Percentiles rank a stretch among this genome's conserved stretches.
Evolutionary conservation across 371 early-diverging fungal genomes (phyloP).

Genomic region (Caulochytrium protostelioides): DNA sequence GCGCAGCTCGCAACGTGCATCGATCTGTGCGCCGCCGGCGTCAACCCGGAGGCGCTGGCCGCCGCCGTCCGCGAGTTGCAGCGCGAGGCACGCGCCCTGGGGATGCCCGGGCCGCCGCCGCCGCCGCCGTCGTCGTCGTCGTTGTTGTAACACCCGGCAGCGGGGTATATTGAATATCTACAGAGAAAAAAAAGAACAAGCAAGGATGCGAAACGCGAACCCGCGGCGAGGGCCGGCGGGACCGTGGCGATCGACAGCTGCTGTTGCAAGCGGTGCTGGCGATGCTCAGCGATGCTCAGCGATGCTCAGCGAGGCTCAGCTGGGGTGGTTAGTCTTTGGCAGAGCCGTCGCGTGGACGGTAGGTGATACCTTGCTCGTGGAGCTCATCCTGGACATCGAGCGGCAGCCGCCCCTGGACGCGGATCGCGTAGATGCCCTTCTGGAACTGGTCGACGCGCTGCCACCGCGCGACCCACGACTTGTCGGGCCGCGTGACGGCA

Average conservation of each 20-base stretch:
- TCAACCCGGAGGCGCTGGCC: constrained; percentile 65
- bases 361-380: constrained; percentile 49
- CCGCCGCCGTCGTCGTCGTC: too few species aligned
- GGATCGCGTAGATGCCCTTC: constrained; percentile 74
- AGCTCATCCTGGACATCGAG: constrained; percentile 63
- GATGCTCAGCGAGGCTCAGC: background rate
- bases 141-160: too few species aligned
- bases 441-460: constrained; percentile 60
- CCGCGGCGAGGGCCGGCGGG: too few species aligned
- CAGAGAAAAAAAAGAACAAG: too few species aligned
- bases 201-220: too few species aligned
- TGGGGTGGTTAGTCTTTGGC: constrained; percentile 30
- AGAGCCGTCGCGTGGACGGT: constrained; percentile 64
- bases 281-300: too few species aligned
- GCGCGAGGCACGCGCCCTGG: constrained; percentile 15
- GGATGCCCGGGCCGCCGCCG: too few species aligned
- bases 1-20: constrained; percentile 47
- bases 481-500: constrained; percentile 55
- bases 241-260: too few species aligned
- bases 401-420: constrained; percentile 69
- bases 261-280: too few species aligned
- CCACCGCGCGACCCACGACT: constrained; percentile 76
- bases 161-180: too few species aligned
- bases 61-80: constrained; percentile 48
- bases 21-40: constrained; percentile 46